Evolutionary conservation across 78 protist genomes (phyloP).

Genomic region (Dictyostelium capitatum): DNA sequence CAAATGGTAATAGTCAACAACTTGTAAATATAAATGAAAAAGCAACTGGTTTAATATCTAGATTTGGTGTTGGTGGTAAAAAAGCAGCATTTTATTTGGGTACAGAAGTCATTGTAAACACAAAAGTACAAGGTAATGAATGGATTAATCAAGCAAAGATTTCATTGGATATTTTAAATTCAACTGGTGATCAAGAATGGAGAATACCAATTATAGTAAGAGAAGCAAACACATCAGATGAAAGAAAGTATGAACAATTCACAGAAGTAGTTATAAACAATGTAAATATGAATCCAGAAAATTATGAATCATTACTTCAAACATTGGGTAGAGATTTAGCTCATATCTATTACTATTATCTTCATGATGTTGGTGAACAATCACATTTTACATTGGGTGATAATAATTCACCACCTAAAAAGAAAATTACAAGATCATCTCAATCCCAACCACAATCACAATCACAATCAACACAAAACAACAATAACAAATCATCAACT

Average conservation of each 20-base stretch:
- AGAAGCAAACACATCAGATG: background rate
- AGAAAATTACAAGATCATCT: background rate
- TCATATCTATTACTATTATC: slow-evolving; percentile 66
- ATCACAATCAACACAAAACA: background rate
- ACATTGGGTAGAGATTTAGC: slow-evolving; percentile 47
- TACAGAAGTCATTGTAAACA: slow-evolving; percentile 37
- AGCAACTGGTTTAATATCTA: slow-evolving; percentile 63
- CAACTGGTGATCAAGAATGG: slow-evolving; percentile 76
- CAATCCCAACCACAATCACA: background rate
- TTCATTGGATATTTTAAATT: slow-evolving; percentile 56
- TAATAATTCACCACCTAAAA: background rate
- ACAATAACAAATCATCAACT: background rate
- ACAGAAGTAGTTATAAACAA: slow-evolving; percentile 41
- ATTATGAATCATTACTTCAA: background rate
- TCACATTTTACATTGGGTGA: slow-evolving; percentile 12
- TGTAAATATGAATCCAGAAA: background rate
- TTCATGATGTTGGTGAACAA: slow-evolving; percentile 24
- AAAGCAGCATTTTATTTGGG: slow-evolving; percentile 82
- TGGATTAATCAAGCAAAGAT: slow-evolving; percentile 64
- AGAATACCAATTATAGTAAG: slow-evolving; percentile 66
- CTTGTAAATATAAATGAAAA: background rate
- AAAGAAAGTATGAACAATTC: slow-evolving; percentile 27
- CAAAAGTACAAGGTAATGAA: slow-evolving; percentile 26
- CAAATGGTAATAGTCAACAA: background rate
- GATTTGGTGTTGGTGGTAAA: slow-evolving; percentile 86